These are phyloP conservation scores for Pleurotus tuber-regium DNA, from an alignment of 768 basidiomycete genomes.

Conservation along the genomic window DNA sequence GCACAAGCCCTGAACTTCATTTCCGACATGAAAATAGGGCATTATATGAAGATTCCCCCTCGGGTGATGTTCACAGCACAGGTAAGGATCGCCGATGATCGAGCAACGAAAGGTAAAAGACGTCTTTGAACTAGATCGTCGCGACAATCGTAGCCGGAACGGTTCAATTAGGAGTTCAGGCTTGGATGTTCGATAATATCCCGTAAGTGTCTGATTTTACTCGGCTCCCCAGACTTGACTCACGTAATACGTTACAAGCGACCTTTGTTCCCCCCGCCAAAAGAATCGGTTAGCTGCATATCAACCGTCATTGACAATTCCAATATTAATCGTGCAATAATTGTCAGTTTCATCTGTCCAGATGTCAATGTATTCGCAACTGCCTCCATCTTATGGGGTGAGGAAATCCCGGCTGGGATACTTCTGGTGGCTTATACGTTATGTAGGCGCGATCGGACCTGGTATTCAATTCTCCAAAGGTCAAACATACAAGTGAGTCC, in stretches of 20 bases:
- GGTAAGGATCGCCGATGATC: constrained; percentile 7
- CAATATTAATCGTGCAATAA: neutral
- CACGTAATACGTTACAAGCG: constrained; percentile 15
- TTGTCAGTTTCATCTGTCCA: neutral
- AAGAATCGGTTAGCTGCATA: constrained; percentile 21
- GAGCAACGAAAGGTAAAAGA: neutral
- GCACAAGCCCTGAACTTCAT: constrained; percentile 55
- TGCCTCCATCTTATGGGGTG: constrained; percentile 26
- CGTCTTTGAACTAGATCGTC: constrained; percentile 31
- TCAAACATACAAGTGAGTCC: constrained; percentile 51
- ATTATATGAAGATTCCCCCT: constrained; percentile 64
- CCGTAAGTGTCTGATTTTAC: constrained; percentile 21
- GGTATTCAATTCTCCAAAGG: constrained; percentile 49
- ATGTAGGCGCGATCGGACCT: constrained; percentile 60
- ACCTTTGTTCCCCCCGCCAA: neutral
- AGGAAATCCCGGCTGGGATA: no score
- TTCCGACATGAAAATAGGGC: constrained; percentile 62
- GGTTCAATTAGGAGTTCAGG: constrained; percentile 62
- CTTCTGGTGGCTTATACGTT: constrained; percentile 9
- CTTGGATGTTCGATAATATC: constrained; percentile 61
- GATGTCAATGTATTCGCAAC: constrained; percentile 29
- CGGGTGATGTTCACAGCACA: constrained; percentile 50
- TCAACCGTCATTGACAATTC: constrained; percentile 14
- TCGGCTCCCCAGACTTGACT: constrained; percentile 1
- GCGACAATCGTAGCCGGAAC: constrained; percentile 64